Evolutionary conservation across 1,284 basidiomycete genomes (phyloP).

Genomic region (Meira nashicola): DNA sequence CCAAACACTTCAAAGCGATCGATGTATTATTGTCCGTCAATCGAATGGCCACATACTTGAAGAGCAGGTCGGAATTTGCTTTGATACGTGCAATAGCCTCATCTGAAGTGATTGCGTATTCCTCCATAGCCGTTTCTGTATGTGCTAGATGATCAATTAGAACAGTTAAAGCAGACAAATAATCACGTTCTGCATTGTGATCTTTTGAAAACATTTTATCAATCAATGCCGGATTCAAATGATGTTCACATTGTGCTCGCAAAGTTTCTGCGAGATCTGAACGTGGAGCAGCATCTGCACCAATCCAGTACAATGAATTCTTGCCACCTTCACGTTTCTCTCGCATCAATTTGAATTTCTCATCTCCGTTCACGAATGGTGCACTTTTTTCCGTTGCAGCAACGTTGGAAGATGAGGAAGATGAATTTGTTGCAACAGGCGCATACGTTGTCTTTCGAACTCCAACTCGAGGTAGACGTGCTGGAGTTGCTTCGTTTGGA

Average conservation of each 20-base stretch:
- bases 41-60: slow-evolving; percentile 91
- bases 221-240: slow-evolving; percentile 72
- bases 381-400: slow-evolving; percentile 32
- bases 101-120: slow-evolving; percentile 60
- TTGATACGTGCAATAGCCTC: slow-evolving; percentile 68
- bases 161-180: slow-evolving; percentile 69
- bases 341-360: slow-evolving; percentile 69
- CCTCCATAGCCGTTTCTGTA: slow-evolving; percentile 61
- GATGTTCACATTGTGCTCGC: slow-evolving; percentile 84
- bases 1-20: slow-evolving; percentile 79
- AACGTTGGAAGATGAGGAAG: slow-evolving; percentile 54
- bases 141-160: slow-evolving; percentile 70
- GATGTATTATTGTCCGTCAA: slow-evolving; percentile 90
- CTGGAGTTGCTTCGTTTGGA: not conserved
- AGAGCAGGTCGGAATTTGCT: slow-evolving; percentile 82
- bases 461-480: slow-evolving; percentile 16
- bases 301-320: slow-evolving; percentile 56
- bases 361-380: slow-evolving; percentile 69
- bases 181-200: slow-evolving; percentile 91
- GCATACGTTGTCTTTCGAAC: slow-evolving; percentile 1
- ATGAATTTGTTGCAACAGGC: slow-evolving; percentile 20
- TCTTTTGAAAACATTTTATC: slow-evolving; percentile 78
- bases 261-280: slow-evolving; percentile 83
- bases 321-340: slow-evolving; percentile 65
- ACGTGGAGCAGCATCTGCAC: slow-evolving; percentile 72